Evolutionary conservation across 176 grass and related monocot genomes (phyloP), one percentile per base, ranked within the genome.

Genomic region (Zoysia japonica): DNA sequence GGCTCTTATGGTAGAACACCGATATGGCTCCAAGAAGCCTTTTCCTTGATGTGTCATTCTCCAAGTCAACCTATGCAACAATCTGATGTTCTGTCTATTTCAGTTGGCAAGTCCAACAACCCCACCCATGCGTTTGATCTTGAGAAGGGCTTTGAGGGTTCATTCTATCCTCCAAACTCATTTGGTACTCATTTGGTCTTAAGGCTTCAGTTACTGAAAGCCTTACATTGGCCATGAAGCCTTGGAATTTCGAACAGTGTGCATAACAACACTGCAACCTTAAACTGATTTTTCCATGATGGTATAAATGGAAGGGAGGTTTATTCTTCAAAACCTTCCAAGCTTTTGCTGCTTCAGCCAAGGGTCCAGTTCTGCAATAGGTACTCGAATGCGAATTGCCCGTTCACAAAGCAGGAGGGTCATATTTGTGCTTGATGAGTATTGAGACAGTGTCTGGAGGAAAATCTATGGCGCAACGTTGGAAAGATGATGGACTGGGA

Each of bases 211-310:
- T 86, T 44, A 75, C 61, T 15, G 90, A 94, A 76, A 89, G 66
- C 45, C 37, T 95, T 47, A 87, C 93, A 16, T 51, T 95, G 72
- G 84, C 86, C 83, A 89, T 99, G 90, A 93, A 89, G 45, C 96
- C 92, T 36, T 99, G 92, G 96, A 99, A 95, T 68, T 99, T 99
- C 68, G 96, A 99, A 84, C 90, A 94, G 54, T 87, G 92, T 85
- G 43, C 83, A 93, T 54, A 92, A 90, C 28, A 83, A 78, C 46
- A 91, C 90, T 36, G 86, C 76, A 4, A 82, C 63, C 47, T 78
- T 95, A 65, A 79, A 93, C 59, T 99, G 96, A 92, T 93, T 83
- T 65, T 86, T 99, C 7, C 92, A 99, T 50, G 96, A 98, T 41
- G 92, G 88, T 37, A 28, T 70, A 16, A 99, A 91, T 40, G 96